Evolutionary conservation across 768 basidiomycete genomes (phyloP).

Genomic region (Boletus rubescentipes): DNA sequence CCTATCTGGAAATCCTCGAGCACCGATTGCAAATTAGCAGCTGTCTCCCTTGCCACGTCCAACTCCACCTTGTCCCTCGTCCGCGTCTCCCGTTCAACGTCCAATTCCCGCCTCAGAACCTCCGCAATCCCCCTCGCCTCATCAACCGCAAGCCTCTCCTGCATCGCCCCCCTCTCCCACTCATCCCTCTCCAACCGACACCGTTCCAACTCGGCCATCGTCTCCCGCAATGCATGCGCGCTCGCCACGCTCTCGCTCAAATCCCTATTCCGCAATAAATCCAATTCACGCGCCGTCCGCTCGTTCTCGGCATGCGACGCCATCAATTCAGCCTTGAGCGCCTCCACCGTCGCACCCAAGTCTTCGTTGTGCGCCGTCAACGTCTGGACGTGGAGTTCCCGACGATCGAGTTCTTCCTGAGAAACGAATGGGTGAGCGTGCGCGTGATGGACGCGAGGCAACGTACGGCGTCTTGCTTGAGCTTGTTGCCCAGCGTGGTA

Average conservation of each 20-base stretch:
- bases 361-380: conserved; percentile 79
- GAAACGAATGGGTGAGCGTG: conserved; percentile 2
- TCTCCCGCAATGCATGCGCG: conserved; percentile 80
- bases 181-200: conserved; percentile 80
- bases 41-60: conserved; percentile 69
- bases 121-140: conserved; percentile 61
- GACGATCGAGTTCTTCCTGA: conserved; percentile 97
- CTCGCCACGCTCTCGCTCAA: conserved; percentile 66
- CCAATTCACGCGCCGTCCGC: conserved; percentile 66
- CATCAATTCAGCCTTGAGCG: conserved; percentile 78
- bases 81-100: conserved; percentile 59
- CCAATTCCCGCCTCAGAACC: conserved; percentile 59
- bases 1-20: conserved; percentile 94
- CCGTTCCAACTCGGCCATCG: conserved; percentile 84
- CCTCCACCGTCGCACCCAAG: conserved; percentile 65
- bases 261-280: conserved; percentile 59
- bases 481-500: conserved; percentile 87
- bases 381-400: conserved; percentile 80
- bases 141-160: conserved; percentile 72
- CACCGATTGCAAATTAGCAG: conserved; percentile 85
- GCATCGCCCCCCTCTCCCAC: conserved; percentile 58
- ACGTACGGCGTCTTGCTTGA: conserved; percentile 94
- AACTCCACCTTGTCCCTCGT: conserved; percentile 56
- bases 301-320: conserved; percentile 75
- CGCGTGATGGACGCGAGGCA: not conserved